Percentiles rank a stretch among this genome's conserved stretches.
Conservation (phyloP, 1,284 basidiomycete species). For the Apiotrichum montevideense region DNA sequence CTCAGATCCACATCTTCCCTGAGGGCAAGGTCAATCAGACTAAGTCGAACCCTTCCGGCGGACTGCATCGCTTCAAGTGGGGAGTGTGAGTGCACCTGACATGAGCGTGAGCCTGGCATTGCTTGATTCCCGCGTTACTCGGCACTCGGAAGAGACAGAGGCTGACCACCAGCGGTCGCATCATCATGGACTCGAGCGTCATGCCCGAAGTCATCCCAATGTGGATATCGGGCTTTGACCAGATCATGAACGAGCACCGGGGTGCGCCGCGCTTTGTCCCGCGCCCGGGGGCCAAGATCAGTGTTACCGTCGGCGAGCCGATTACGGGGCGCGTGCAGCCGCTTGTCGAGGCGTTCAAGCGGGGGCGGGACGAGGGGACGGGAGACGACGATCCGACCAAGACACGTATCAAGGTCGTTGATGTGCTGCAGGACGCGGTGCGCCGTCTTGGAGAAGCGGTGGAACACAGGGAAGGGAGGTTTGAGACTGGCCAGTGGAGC, state of each 20-base stretch:
- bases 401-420: slow-evolving; percentile 29
- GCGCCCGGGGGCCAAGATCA: slow-evolving; percentile 35
- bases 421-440: slow-evolving; percentile 34
- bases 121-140: too few species aligned
- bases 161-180: slow-evolving; percentile 57
- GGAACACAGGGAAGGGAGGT: slow-evolving; percentile 42
- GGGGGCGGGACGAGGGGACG: slow-evolving; percentile 11
- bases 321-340: slow-evolving; percentile 37
- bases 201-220: slow-evolving; percentile 85
- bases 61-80: slow-evolving; percentile 87
- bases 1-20: slow-evolving; percentile 82
- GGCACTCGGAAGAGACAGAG: too few species aligned
- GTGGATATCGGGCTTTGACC: slow-evolving; percentile 86
- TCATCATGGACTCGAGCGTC: slow-evolving; percentile 68
- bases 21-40: slow-evolving; percentile 88
- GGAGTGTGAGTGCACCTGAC: slow-evolving; percentile 76
- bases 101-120: slow-evolving; percentile 7
- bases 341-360: slow-evolving; percentile 34
- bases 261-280: slow-evolving; percentile 37
- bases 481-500: slow-evolving; percentile 34
- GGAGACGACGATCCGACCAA: slow-evolving; percentile 13
- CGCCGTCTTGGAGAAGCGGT: slow-evolving; percentile 33
- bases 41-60: slow-evolving; percentile 52
- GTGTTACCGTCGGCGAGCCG: slow-evolving; percentile 41
- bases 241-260: slow-evolving; percentile 80